Percentiles rank a stretch among this genome's conserved stretches.
These are phyloP conservation scores for Eucalyptus microcorys DNA, from an alignment of 345 rosid species.

Conservation along the genomic window DNA sequence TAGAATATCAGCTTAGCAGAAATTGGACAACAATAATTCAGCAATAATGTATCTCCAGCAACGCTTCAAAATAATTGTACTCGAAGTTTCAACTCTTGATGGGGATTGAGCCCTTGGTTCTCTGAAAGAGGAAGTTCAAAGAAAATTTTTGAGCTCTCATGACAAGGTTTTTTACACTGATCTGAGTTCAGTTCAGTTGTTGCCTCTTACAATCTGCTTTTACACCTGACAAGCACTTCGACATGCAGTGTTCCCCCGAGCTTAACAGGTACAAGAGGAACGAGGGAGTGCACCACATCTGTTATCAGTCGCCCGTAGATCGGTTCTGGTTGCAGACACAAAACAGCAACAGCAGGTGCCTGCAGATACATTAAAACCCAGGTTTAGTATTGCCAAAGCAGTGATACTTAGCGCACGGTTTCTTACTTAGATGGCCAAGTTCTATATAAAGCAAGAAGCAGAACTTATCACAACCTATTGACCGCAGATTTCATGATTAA, in stretches of 20 bases:
- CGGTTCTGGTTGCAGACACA: slow-evolving; percentile 90
- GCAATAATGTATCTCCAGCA: neutral
- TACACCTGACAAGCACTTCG: neutral
- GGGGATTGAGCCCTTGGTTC: neutral
- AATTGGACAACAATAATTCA: neutral
- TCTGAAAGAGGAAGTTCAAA: neutral
- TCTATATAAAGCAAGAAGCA: neutral
- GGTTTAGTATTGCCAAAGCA: neutral
- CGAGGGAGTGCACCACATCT: slow-evolving; percentile 77
- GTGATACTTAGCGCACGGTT: neutral
- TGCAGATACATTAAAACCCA: neutral
- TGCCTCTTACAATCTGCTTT: neutral
- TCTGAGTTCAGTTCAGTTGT: neutral
- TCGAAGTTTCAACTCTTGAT: neutral
- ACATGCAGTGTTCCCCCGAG: slow-evolving; percentile 64
- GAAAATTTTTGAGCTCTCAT: neutral
- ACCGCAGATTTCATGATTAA: neutral
- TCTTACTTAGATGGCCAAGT: neutral
- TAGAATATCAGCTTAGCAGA: neutral
- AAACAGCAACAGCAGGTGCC: slow-evolving; percentile 87
- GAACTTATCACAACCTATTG: neutral
- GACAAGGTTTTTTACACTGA: neutral
- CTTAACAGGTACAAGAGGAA: slow-evolving; percentile 68
- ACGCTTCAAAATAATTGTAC: neutral
- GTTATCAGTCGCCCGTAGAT: slow-evolving; percentile 72